These are phyloP conservation scores for Ophiosphaerella korrae DNA, from an alignment of 2,329 filamentous ascomycete genomes.

Conservation along the genomic window DNA sequence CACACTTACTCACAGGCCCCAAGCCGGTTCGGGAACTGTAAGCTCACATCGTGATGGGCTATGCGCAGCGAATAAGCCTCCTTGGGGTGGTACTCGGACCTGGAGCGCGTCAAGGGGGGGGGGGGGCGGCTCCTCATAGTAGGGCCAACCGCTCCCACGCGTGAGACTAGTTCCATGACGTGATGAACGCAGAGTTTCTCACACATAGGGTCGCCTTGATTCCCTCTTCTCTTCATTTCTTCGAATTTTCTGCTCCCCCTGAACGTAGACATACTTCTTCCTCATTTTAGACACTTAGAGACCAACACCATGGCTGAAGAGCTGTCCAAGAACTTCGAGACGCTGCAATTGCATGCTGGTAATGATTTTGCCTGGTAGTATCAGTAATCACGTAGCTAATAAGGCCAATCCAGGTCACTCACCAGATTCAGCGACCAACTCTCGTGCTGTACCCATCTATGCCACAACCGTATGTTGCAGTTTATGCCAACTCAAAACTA, in stretches of 20 bases:
- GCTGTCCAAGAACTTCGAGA: conserved; percentile 54
- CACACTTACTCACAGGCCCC: background rate
- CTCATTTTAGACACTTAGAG: background rate
- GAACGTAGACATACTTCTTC: too few relatives aligned
- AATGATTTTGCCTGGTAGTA: conserved; percentile 12
- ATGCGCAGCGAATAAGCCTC: too few relatives aligned
- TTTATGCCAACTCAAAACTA: background rate
- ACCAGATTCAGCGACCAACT: conserved; percentile 79
- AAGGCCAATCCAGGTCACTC: conserved; percentile 64
- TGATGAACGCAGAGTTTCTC: background rate
- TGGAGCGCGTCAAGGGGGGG: too few relatives aligned
- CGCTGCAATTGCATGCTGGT: conserved; percentile 58
- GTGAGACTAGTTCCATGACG: conserved; percentile 1
- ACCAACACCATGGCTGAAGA: conserved; percentile 43
- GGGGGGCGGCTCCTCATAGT: too few relatives aligned
- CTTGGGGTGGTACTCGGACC: too few relatives aligned
- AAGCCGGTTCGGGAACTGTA: too few relatives aligned
- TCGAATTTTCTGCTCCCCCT: too few relatives aligned
- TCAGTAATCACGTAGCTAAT: conserved; percentile 3
- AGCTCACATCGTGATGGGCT: too few relatives aligned
- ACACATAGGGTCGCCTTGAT: background rate
- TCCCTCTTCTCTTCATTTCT: background rate
- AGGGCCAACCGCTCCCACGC: background rate
- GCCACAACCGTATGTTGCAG: conserved; percentile 73
- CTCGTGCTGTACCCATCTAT: conserved; percentile 94